Conservation (phyloP, 1,139 yeast genomes). For the Lodderomyces elongisporus region DNA sequence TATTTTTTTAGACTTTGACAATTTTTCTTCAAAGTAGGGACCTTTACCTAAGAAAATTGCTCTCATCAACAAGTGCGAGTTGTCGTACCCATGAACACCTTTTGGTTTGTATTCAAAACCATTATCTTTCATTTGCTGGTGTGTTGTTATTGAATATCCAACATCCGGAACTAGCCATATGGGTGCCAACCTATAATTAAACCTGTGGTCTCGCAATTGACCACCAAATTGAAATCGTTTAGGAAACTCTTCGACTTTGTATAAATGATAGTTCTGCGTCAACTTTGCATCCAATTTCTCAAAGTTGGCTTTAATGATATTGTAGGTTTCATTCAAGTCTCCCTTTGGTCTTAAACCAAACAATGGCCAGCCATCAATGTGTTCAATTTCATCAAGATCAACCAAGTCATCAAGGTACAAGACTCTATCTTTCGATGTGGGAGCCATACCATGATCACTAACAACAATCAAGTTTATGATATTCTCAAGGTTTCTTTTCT, state of each 20-base stretch:
- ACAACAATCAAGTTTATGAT: constrained; percentile 72
- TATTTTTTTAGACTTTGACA: constrained; percentile 28
- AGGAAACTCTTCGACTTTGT: constrained; percentile 56
- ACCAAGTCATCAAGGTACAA: constrained; percentile 66
- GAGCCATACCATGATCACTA: constrained; percentile 94
- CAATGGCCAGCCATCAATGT: constrained; percentile 86
- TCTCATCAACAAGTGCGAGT: constrained; percentile 72
- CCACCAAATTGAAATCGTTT: constrained; percentile 66
- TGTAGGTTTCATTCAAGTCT: constrained; percentile 19
- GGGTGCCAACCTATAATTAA: constrained; percentile 68
- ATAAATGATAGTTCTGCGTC: constrained; percentile 36
- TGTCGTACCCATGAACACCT: constrained; percentile 85
- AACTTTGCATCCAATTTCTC: constrained; percentile 15
- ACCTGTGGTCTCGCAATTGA: constrained; percentile 31
- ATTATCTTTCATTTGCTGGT: constrained; percentile 48
- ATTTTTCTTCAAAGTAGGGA: constrained; percentile 54
- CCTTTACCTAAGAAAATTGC: constrained; percentile 78
- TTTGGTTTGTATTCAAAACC: constrained; percentile 51
- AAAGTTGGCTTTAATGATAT: constrained; percentile 20
- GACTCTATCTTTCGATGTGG: constrained; percentile 64
- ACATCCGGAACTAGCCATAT: constrained; percentile 79
- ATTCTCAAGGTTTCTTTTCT: constrained; percentile 50
- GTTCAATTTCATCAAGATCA: constrained; percentile 50
- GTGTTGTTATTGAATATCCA: constrained; percentile 74
- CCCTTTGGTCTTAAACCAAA: constrained; percentile 64